Evolutionary conservation across 495 filamentous ascomycete species (phyloP).

Genomic region (Aspergillus affinis): DNA sequence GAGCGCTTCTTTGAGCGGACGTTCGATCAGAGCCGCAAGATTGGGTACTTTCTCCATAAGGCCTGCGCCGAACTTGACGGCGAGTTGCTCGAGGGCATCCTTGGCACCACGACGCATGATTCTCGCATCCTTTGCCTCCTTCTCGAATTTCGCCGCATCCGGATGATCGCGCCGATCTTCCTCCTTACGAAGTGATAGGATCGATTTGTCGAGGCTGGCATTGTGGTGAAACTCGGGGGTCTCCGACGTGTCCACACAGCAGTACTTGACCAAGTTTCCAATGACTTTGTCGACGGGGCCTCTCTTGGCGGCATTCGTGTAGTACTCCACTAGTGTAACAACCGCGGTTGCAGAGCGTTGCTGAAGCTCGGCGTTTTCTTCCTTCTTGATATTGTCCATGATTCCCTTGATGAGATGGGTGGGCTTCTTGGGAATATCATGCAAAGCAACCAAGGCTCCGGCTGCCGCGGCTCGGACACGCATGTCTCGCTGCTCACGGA

Average conservation of each 20-base stretch:
- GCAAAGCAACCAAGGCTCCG: conserved; percentile 82
- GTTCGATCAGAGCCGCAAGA: conserved; percentile 74
- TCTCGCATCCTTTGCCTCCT: conserved; percentile 78
- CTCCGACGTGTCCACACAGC: conserved; percentile 93
- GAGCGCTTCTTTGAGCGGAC: conserved; percentile 73
- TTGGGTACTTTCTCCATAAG: conserved; percentile 80
- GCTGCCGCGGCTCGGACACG: conserved; percentile 86
- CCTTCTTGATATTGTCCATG: conserved; percentile 96
- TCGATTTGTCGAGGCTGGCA: conserved; percentile 67
- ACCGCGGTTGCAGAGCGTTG: conserved; percentile 82
- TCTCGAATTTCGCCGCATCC: conserved; percentile 84
- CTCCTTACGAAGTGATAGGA: conserved; percentile 91
- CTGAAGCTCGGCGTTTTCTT: conserved; percentile 90
- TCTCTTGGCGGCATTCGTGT: conserved; percentile 70
- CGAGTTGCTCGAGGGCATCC: conserved; percentile 87
- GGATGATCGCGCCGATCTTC: conserved; percentile 92
- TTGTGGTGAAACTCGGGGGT: conserved; percentile 91
- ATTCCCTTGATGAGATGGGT: conserved; percentile 86
- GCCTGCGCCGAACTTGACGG: conserved; percentile 69
- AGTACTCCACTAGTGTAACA: conserved; percentile 78
- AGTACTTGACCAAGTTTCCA: conserved; percentile 91
- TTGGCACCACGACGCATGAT: conserved; percentile 92
- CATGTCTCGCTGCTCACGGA: conserved; percentile 80
- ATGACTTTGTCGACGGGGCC: conserved; percentile 92
- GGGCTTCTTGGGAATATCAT: conserved; percentile 85